Evolutionary conservation across 371 early-diverging fungal genomes (phyloP).

Genomic region (Mucor velutinosus): DNA sequence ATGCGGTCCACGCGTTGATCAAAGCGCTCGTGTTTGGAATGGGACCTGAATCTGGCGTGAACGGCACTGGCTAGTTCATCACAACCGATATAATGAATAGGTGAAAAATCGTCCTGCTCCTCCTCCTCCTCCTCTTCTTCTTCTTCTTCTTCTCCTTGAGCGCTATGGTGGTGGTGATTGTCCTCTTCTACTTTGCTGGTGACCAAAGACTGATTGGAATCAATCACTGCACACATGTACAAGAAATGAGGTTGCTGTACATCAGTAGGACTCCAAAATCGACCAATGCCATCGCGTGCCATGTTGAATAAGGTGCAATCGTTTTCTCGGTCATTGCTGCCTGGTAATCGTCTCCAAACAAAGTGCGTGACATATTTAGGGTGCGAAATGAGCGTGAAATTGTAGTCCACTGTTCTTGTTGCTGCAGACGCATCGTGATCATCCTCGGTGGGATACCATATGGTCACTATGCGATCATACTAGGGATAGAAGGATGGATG

Average conservation of each 20-base stretch:
- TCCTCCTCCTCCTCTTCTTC: background rate
- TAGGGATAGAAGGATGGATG: slow-evolving; percentile 8
- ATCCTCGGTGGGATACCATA: slow-evolving; percentile 60
- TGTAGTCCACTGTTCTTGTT: slow-evolving; percentile 34
- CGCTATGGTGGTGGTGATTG: background rate
- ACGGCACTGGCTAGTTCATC: slow-evolving; percentile 59
- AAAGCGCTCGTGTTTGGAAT: slow-evolving; percentile 31
- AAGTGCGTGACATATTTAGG: slow-evolving; percentile 66
- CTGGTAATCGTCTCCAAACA: slow-evolving; percentile 65
- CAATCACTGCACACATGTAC: slow-evolving; percentile 70
- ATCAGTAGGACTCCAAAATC: slow-evolving; percentile 76
- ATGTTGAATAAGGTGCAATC: slow-evolving; percentile 70
- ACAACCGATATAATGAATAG: slow-evolving; percentile 71
- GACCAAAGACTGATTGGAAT: slow-evolving; percentile 71
- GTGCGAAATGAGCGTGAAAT: slow-evolving; percentile 73
- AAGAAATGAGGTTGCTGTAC: slow-evolving; percentile 51
- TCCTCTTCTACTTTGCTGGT: slow-evolving; percentile 38
- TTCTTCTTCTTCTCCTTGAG: background rate
- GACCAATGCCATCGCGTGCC: slow-evolving; percentile 71
- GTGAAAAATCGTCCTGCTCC: slow-evolving; percentile 34
- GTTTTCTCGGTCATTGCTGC: slow-evolving; percentile 5
- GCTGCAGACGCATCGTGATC: background rate
- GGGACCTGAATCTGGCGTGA: slow-evolving; percentile 33
- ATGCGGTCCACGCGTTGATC: slow-evolving; percentile 52
- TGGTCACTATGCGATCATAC: slow-evolving; percentile 71